phyloP scores from a whole-genome alignment of 1,284 basidiomycete genomes.

The Papiliotrema terrestris region DNA sequence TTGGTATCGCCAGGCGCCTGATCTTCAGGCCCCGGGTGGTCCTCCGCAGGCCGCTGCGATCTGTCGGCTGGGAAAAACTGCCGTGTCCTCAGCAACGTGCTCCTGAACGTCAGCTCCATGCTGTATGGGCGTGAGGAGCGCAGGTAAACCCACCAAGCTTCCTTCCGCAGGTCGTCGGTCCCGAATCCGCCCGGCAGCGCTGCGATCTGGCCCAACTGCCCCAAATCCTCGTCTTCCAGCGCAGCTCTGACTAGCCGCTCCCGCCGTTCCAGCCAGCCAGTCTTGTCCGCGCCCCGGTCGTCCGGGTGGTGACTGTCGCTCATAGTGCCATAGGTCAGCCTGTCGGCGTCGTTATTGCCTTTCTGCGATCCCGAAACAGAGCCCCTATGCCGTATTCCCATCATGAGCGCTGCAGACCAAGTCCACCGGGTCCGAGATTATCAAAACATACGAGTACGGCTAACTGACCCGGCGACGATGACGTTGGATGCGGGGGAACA shows the following conservation, averaged over 20 bases:
- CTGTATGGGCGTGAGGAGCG: too few species aligned
- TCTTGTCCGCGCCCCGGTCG: neutral
- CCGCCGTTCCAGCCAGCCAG: conserved; percentile 26
- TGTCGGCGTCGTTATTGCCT: too few species aligned
- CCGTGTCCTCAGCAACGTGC: conserved; percentile 21
- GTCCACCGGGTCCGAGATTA: too few species aligned
- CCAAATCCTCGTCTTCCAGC: conserved; percentile 27
- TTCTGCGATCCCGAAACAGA: too few species aligned
- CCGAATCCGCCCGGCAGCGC: conserved; percentile 46
- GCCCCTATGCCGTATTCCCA: too few species aligned
- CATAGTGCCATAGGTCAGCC: neutral
- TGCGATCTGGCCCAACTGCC: conserved; percentile 29
- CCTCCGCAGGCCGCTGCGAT: neutral
- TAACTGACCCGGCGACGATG: too few species aligned
- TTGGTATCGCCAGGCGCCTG: too few species aligned
- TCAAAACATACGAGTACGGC: too few species aligned
- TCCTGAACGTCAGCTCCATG: conserved; percentile 20
- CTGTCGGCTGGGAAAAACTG: neutral
- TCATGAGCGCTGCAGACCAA: too few species aligned
- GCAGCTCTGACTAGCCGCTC: conserved; percentile 32
- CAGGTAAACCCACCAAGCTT: conserved; percentile 40
- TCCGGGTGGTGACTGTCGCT: neutral
- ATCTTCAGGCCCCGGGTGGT: too few species aligned
- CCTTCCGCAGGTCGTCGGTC: conserved; percentile 25
- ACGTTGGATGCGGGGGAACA: too few species aligned